Conservation (phyloP, 129 eudicot genomes). For the Arctium lappa region DNA sequence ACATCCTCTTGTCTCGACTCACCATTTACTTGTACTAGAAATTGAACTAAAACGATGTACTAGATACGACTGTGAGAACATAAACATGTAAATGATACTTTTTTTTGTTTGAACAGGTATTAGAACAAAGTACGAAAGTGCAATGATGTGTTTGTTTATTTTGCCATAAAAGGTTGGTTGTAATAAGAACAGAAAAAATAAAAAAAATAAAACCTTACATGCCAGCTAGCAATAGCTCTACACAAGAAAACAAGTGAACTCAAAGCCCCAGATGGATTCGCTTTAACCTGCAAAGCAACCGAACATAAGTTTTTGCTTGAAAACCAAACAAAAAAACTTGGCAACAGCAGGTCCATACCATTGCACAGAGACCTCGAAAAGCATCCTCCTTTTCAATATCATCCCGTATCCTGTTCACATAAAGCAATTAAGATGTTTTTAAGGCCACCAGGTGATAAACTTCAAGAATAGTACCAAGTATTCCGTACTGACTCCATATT, state of each 20-base stretch:
- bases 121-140: neutral
- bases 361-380: slow-evolving; percentile 91
- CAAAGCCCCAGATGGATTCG: slow-evolving; percentile 86
- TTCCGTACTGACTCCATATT: neutral
- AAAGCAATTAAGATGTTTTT: neutral
- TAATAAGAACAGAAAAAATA: neutral
- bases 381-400: slow-evolving; percentile 98
- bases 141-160: neutral
- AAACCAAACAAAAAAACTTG: neutral
- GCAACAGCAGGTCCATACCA: slow-evolving; percentile 44
- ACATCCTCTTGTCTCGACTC: neutral
- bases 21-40: neutral
- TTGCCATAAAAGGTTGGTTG: neutral
- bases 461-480: neutral
- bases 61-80: neutral
- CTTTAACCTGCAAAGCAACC: slow-evolving; percentile 65
- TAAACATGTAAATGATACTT: neutral
- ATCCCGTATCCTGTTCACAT: slow-evolving; percentile 81
- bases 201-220: slow-evolving; percentile 36
- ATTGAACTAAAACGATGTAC: no score
- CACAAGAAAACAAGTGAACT: slow-evolving; percentile 81
- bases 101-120: neutral
- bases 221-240: slow-evolving; percentile 99
- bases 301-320: neutral
- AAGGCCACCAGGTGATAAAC: neutral